Evolutionary conservation across 257 asterid genomes (phyloP).

Genomic region (Eucommia ulmoides): DNA sequence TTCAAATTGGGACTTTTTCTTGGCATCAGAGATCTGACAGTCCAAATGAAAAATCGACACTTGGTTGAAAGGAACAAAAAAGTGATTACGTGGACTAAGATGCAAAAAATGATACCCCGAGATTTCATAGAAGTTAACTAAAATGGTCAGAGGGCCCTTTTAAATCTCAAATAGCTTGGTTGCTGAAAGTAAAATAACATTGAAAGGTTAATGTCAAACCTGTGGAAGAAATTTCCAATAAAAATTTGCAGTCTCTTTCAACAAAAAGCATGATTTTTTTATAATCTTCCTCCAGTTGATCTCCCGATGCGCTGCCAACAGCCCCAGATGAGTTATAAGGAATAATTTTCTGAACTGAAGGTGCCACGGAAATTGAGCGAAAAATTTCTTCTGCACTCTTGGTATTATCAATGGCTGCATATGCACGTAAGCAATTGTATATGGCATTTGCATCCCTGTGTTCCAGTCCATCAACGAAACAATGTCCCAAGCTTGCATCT

Average conservation of each 20-base stretch:
- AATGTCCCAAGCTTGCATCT: conserved; percentile 78
- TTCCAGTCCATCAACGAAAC: conserved; percentile 85
- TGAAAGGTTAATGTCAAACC: too few species aligned
- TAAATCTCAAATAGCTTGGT: too few species aligned
- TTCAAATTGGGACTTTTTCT: too few species aligned
- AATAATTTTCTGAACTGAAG: conserved; percentile 50
- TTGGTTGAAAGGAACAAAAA: too few species aligned
- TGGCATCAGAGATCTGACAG: too few species aligned
- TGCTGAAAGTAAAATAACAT: too few species aligned
- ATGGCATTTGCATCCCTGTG: conserved; percentile 79
- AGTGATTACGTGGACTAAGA: too few species aligned
- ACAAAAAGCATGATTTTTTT: conserved; percentile 48
- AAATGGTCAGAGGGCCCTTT: too few species aligned
- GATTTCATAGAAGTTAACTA: too few species aligned
- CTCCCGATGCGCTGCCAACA: conserved; percentile 42
- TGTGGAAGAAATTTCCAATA: conserved; percentile 72
- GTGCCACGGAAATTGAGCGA: conserved; percentile 59
- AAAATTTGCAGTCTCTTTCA: conserved; percentile 72
- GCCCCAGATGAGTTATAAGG: conserved; percentile 28
- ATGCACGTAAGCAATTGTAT: conserved; percentile 94
- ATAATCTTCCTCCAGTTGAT: conserved; percentile 78
- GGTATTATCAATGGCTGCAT: conserved; percentile 90
- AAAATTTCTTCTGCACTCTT: conserved; percentile 81
- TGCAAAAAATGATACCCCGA: too few species aligned
- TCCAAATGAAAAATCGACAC: too few species aligned